These are phyloP conservation scores for Fusarium incarnatum DNA, from an alignment of 2,329 filamentous ascomycete species.

Conservation along the genomic window DNA sequence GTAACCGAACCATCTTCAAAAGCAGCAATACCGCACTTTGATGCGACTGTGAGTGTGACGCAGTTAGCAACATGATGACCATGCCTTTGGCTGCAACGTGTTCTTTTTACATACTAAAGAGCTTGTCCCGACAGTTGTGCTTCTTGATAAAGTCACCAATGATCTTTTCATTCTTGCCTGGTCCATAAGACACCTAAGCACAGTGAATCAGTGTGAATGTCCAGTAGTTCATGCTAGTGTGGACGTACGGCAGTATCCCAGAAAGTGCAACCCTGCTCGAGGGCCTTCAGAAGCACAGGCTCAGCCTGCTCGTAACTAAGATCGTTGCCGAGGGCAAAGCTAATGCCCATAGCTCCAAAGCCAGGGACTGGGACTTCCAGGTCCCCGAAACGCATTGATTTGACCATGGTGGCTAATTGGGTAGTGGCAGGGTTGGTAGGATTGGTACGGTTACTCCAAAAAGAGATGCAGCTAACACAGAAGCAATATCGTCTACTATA, in stretches of 20 bases:
- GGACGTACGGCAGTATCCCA: constrained; percentile 23
- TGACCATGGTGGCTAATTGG: neutral
- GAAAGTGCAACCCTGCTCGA: constrained; percentile 21
- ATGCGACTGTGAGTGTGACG: neutral
- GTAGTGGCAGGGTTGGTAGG: too few species aligned
- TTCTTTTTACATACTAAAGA: neutral
- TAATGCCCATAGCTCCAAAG: neutral
- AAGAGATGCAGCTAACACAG: too few species aligned
- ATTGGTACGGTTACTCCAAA: too few species aligned
- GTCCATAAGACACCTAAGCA: neutral
- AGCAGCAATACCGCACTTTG: neutral
- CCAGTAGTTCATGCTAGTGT: too few species aligned
- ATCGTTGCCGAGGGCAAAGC: neutral
- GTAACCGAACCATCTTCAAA: neutral
- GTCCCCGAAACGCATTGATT: neutral
- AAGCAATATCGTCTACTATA: too few species aligned
- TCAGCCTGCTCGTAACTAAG: constrained; percentile 10
- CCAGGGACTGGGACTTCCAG: neutral
- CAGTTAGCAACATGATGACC: too few species aligned
- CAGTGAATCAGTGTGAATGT: neutral
- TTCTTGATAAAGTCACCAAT: neutral
- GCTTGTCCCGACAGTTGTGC: neutral
- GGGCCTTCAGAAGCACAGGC: constrained; percentile 57
- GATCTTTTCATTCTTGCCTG: neutral
- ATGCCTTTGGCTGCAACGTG: neutral